These are phyloP conservation scores for Pulveroboletus ravenelii DNA, from an alignment of 768 basidiomycete species.

Conservation along the genomic window DNA sequence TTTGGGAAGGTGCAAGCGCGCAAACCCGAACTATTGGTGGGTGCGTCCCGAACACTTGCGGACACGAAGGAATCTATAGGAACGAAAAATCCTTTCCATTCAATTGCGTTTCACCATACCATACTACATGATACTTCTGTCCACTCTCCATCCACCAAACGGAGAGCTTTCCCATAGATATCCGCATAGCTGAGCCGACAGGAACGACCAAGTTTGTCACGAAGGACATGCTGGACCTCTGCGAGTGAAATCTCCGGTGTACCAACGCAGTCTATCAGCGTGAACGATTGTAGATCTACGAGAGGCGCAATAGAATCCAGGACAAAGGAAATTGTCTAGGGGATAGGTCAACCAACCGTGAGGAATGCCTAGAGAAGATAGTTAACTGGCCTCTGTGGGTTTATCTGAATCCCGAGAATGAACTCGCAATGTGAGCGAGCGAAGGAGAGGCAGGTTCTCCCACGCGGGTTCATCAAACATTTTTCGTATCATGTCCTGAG, in stretches of 20 bases:
- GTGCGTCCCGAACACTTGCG: too few species aligned
- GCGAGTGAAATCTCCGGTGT: neutral
- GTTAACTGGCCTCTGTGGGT: neutral
- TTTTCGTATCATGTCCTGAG: neutral
- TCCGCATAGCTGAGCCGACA: conserved; percentile 3
- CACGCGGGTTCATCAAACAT: conserved; percentile 1
- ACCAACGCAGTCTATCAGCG: neutral
- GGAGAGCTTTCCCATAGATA: neutral
- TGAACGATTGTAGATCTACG: neutral
- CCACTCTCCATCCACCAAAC: conserved; percentile 10
- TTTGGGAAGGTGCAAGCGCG: too few species aligned
- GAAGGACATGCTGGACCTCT: neutral
- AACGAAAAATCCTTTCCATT: neutral
- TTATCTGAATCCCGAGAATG: rapidly evolving
- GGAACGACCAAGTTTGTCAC: neutral
- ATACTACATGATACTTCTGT: neutral
- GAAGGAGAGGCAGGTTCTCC: conserved; percentile 2
- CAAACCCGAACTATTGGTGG: too few species aligned
- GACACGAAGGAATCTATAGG: too few species aligned
- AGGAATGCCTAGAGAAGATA: neutral
- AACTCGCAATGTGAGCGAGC: conserved; percentile 4
- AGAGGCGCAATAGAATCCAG: neutral
- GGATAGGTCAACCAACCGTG: neutral
- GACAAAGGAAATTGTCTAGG: neutral
- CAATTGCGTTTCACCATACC: neutral